Evolutionary conservation across 345 rosid genomes (phyloP).

Genomic region (Atalantia buxifolia): DNA sequence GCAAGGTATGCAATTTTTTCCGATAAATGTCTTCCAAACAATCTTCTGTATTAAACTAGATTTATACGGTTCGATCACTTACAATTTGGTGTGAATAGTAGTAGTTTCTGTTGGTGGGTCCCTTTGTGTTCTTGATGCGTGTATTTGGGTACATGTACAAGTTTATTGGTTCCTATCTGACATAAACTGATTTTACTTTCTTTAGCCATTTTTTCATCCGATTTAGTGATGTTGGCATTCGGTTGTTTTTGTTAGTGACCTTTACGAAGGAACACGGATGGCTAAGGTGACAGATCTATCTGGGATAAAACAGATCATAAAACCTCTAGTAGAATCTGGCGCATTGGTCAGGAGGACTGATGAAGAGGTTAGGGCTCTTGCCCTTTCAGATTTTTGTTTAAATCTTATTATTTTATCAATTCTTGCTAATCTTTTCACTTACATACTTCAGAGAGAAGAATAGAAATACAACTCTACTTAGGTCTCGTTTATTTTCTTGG

Average conservation of each 20-base stretch:
- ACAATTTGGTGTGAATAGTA: not conserved
- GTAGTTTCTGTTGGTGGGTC: not conserved
- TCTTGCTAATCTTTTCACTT: not conserved
- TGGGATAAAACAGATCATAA: conserved; percentile 71
- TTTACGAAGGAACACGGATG: conserved; percentile 87
- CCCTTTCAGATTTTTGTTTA: conserved; percentile 6
- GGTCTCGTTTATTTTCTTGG: not conserved
- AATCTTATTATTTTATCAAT: not conserved
- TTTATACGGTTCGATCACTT: not conserved
- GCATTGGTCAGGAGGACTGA: conserved; percentile 63
- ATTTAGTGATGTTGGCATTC: conserved; percentile 15
- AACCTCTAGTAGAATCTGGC: conserved; percentile 76
- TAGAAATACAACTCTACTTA: not conserved
- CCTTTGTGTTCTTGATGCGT: conserved; percentile 6
- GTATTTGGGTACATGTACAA: not conserved
- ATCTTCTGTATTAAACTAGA: not conserved
- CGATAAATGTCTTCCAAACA: not conserved
- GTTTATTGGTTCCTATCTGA: not conserved
- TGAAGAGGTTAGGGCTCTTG: conserved; percentile 55
- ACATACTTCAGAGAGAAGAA: not conserved
- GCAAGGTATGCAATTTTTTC: conserved; percentile 61
- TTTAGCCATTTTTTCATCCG: not conserved
- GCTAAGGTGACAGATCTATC: conserved; percentile 64
- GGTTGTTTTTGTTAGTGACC: conserved; percentile 47
- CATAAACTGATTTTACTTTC: not conserved